Conservation (phyloP, 2,329 filamentous ascomycete genomes). For the Gliomastix tumulicola region DNA sequence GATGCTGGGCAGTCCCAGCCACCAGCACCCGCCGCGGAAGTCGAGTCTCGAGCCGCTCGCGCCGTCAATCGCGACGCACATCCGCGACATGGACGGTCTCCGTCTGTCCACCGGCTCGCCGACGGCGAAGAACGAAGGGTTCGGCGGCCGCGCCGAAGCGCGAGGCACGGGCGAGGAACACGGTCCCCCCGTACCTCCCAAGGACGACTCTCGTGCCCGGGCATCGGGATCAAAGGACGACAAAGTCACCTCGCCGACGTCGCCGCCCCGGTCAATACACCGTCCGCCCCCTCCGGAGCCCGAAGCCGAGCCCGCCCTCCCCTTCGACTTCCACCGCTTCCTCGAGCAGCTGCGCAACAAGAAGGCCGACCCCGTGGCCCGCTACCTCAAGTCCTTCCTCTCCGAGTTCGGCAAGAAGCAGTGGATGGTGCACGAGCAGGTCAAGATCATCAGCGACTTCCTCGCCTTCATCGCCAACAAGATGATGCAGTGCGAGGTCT, state of each 20-base stretch:
- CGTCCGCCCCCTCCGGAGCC: constrained; percentile 65
- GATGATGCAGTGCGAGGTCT: constrained; percentile 95
- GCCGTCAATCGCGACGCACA: constrained; percentile 38
- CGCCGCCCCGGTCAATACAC: constrained; percentile 43
- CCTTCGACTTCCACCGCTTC: constrained; percentile 97
- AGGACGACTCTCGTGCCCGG: constrained; percentile 40
- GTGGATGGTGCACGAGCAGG: constrained; percentile 99
- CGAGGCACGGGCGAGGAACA: constrained; percentile 39
- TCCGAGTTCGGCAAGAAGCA: constrained; percentile 94
- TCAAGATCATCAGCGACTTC: constrained; percentile 97
- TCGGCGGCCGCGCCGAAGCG: no score
- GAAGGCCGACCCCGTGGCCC: constrained; percentile 94
- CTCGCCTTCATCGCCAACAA: constrained; percentile 95
- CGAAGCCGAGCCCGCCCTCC: constrained; percentile 74
- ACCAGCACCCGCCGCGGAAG: constrained; percentile 71
- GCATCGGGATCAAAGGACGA: constrained; percentile 21
- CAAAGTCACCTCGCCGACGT: constrained; percentile 30
- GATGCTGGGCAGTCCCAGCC: constrained; percentile 56
- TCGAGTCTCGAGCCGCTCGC: constrained; percentile 79
- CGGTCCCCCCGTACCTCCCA: constrained; percentile 52
- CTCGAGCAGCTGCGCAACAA: constrained; percentile 92
- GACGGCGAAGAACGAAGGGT: constrained; percentile 21
- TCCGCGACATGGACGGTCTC: constrained; percentile 35
- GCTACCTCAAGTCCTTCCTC: constrained; percentile 90
- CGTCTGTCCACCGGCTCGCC: constrained; percentile 31